phyloP scores from a whole-genome alignment of 2,329 filamentous ascomycete species.

The Paecilomyces fulvus region DNA sequence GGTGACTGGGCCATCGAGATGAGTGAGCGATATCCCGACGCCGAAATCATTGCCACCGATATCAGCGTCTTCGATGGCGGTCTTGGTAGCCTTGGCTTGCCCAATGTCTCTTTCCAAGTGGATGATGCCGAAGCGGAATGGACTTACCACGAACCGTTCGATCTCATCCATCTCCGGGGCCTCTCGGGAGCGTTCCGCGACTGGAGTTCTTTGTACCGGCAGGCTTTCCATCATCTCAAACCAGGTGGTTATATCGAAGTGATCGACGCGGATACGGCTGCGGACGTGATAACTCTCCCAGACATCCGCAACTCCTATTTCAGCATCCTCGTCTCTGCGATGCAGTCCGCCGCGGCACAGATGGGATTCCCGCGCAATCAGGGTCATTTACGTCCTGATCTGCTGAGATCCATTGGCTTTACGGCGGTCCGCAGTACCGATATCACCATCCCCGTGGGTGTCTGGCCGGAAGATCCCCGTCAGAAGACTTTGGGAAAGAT shows the following conservation, averaged over 20 bases:
- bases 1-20: conserved; percentile 44
- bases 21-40: conserved; percentile 34
- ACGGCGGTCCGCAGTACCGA: conserved; percentile 33
- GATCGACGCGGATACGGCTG: conserved; percentile 30
- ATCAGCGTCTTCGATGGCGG: conserved; percentile 36
- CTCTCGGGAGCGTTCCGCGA: conserved; percentile 41
- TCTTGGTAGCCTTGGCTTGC: conserved; percentile 22
- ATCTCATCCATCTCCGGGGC: conserved; percentile 42
- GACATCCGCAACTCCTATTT: conserved; percentile 23
- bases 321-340: conserved; percentile 23
- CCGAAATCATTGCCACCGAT: conserved; percentile 41
- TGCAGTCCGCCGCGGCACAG: conserved; percentile 31
- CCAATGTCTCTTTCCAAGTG: conserved; percentile 42
- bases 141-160: conserved; percentile 42
- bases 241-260: conserved; percentile 42
- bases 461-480: conserved; percentile 26
- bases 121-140: conserved; percentile 41
- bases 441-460: conserved; percentile 28
- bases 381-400: conserved; percentile 33
- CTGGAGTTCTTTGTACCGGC: conserved; percentile 39
- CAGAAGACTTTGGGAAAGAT: conserved; percentile 34
- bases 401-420: conserved; percentile 38
- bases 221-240: conserved; percentile 37
- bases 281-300: conserved; percentile 15
- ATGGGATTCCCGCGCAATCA: conserved; percentile 33